Base-by-base conservation (phyloP, 768 basidiomycete species). In the Gelatoporia subvermispora region DNA sequence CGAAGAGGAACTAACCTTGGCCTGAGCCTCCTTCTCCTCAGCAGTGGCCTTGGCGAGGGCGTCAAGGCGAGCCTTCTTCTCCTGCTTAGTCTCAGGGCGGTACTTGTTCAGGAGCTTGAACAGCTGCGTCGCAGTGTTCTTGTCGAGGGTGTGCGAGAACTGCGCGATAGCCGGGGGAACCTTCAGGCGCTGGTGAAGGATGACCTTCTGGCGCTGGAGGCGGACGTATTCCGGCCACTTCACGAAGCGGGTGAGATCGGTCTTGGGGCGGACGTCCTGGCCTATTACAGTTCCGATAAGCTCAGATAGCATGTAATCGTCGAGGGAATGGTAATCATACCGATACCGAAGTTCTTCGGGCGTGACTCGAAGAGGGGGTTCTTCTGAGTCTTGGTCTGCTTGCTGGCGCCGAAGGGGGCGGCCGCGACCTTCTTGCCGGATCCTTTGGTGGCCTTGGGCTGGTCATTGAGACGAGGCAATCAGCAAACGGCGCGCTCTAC, bases 161-260 rank as follows among this genome's bases (percentile, higher is more conserved):
- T 99, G 95, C 41, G 93, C 90, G 61, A 99, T 94, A 59, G 95
- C 91, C 35, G 95, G 95, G 57, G 95, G 95, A 22, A 96, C 93
- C 81, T 98, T 98, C 60, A 98, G 78, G 62, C 95, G 91, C 74
- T 97, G 93, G 80, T 89, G 76, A 52, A 98, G 85, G 72, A 98
- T 95, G 63, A 97, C 92, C 76, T 97, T 97, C 73, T 97, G 93
- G 66, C 95, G 85, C 66, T 98, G 95, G 40, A 98, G 86, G 65
- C 93, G 91, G 60, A 98, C 83, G 65, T 98, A 98, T 75, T 94
- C 92, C 59, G 95, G 95, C 95, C 95, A 99, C 71, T 96, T 97
- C 74, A 97, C 90, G 75, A 97, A 97, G 68, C 94, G 90, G 50
- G 91, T 95, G 57, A 97, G 72, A 72, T 98, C 95, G 47, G 81